Conservation (phyloP, 306 rosid genomes). For the Vigna mungo region DNA sequence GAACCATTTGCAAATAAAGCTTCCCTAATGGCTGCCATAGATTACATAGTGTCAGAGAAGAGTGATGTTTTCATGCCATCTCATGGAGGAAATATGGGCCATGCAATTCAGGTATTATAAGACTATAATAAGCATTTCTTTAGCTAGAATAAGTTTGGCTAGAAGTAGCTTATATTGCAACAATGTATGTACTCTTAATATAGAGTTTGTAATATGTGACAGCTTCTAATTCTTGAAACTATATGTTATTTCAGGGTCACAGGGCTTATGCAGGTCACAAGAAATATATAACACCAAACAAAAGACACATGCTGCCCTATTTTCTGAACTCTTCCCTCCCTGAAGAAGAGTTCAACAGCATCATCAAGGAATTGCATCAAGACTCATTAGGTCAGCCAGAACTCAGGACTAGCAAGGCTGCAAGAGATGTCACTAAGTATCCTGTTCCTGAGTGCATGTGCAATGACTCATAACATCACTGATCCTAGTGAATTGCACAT, state of each 20-base stretch:
- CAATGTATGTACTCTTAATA: no score
- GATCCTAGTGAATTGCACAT: slow-evolving; percentile 24
- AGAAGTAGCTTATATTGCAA: no score
- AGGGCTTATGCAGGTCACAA: slow-evolving; percentile 95
- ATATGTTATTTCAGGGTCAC: slow-evolving; percentile 74
- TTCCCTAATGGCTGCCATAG: slow-evolving; percentile 95
- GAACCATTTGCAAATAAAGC: slow-evolving; percentile 79
- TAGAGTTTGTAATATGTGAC: neutral
- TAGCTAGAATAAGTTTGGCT: neutral
- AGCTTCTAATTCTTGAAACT: slow-evolving; percentile 30
- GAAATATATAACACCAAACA: slow-evolving; percentile 94
- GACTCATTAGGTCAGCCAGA: slow-evolving; percentile 95
- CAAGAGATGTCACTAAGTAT: slow-evolving; percentile 88
- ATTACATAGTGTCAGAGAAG: slow-evolving; percentile 80
- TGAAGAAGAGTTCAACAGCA: slow-evolving; percentile 70
- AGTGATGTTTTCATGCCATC: slow-evolving; percentile 98
- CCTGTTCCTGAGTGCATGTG: slow-evolving; percentile 96
- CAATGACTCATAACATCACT: slow-evolving; percentile 52
- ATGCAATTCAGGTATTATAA: slow-evolving; percentile 83
- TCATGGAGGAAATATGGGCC: slow-evolving; percentile 99
- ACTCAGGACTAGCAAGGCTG: slow-evolving; percentile 67
- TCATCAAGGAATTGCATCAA: slow-evolving; percentile 72
- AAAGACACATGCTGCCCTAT: slow-evolving; percentile 89
- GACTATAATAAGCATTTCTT: neutral
- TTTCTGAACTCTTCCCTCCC: slow-evolving; percentile 75